Conservation (phyloP, 331 rosid genomes). For the Quercus tomentella region DNA sequence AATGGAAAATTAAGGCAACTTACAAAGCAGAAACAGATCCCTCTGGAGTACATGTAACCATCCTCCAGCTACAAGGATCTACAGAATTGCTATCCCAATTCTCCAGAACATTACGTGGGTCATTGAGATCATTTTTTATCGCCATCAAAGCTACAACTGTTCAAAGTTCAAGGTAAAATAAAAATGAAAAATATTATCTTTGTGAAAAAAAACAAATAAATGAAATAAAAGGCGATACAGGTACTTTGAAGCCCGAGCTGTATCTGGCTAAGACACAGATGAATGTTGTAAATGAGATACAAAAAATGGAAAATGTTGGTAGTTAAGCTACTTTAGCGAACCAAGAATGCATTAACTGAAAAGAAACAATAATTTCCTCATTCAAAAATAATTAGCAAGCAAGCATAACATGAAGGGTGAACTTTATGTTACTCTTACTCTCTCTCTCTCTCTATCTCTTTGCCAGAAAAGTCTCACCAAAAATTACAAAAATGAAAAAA, state of each 20-base stretch:
- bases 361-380: neutral
- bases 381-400: neutral
- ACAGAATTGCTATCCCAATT: slow-evolving; percentile 92
- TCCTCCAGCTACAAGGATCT: slow-evolving; percentile 99
- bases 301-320: too few relatives aligned
- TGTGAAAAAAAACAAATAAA: neutral
- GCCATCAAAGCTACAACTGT: slow-evolving; percentile 91
- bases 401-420: neutral
- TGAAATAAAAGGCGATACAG: neutral
- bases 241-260: neutral
- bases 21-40: slow-evolving; percentile 90
- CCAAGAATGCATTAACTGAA: neutral
- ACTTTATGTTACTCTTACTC: neutral
- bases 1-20: slow-evolving; percentile 15
- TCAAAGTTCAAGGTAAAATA: slow-evolving; percentile 3
- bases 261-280: neutral
- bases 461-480: neutral
- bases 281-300: neutral
- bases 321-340: neutral
- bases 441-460: neutral
- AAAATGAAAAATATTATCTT: neutral
- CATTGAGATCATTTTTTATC: slow-evolving; percentile 60
- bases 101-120: slow-evolving; percentile 94
- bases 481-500: neutral
- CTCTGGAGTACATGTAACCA: slow-evolving; percentile 89